These are phyloP conservation scores for Tolypocladium cylindrosporum DNA, from an alignment of 2,329 filamentous ascomycete species.

Conservation along the genomic window DNA sequence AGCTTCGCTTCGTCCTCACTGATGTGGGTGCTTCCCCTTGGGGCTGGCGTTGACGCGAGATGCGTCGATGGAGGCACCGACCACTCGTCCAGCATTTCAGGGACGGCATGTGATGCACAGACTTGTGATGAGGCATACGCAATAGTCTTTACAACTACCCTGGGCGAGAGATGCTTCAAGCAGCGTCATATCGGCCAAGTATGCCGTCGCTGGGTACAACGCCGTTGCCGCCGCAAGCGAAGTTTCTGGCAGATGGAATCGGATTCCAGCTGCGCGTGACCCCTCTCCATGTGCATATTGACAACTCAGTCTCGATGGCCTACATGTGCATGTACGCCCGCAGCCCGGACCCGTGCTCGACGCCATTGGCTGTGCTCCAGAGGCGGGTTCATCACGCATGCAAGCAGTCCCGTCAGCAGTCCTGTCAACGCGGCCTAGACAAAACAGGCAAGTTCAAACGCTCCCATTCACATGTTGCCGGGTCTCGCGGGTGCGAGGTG, in stretches of 20 bases:
- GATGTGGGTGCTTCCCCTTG: background rate
- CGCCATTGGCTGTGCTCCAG: background rate
- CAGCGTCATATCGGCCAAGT: too few species aligned
- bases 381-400: background rate
- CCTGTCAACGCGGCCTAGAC: background rate
- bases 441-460: background rate
- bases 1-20: background rate
- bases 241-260: background rate
- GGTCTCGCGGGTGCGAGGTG: background rate
- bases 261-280: background rate
- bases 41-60: background rate
- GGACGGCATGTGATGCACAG: background rate
- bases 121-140: background rate
- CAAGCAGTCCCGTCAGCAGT: background rate
- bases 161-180: background rate
- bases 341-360: background rate
- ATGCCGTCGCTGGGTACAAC: background rate
- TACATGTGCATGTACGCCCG: background rate
- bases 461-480: background rate
- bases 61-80: background rate
- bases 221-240: background rate
- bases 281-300: background rate
- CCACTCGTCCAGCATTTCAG: background rate
- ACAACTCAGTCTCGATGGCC: background rate
- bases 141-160: background rate